These are phyloP conservation scores for Helianthus tuberosus DNA, from an alignment of 129 eudicot species.

Conservation along the genomic window DNA sequence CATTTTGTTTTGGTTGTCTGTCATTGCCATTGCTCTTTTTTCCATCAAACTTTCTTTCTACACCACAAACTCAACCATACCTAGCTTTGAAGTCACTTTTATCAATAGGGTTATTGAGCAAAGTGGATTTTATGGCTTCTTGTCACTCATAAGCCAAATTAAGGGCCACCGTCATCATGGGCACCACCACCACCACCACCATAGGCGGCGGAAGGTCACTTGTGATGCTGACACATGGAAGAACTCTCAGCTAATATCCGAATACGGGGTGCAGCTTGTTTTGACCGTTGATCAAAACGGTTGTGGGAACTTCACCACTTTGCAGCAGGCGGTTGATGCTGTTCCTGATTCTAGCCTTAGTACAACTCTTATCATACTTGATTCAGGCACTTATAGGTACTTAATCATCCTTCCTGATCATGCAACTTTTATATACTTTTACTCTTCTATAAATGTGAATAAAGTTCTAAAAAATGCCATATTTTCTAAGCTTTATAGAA, in stretches of 20 bases:
- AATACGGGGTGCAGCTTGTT: conserved; percentile 49
- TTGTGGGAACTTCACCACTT: conserved; percentile 78
- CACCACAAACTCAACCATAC: conserved; percentile 28
- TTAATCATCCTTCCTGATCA: background rate
- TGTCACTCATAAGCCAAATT: conserved; percentile 17
- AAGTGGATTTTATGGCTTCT: conserved; percentile 36
- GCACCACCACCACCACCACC: conserved; percentile 47
- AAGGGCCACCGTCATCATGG: conserved; percentile 5
- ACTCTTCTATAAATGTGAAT: background rate
- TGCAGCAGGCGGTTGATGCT: conserved; percentile 82
- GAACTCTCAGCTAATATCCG: conserved; percentile 57
- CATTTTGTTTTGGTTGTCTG: conserved; percentile 56
- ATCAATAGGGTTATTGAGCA: conserved; percentile 31
- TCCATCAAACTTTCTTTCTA: conserved; percentile 45
- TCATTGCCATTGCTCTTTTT: conserved; percentile 51
- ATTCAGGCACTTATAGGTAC: conserved; percentile 84
- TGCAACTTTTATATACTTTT: background rate
- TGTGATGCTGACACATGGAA: conserved; percentile 58
- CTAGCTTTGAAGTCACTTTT: conserved; percentile 22
- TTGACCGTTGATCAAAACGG: conserved; percentile 66
- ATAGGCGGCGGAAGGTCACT: conserved; percentile 18
- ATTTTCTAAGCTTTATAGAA: background rate
- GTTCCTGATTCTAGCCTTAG: conserved; percentile 63
- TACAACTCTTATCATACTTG: conserved; percentile 61
- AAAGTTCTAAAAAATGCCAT: background rate